Evolutionary conservation across 176 grass and related monocot genomes (phyloP).

Genomic region (Neostapfia colusana): DNA sequence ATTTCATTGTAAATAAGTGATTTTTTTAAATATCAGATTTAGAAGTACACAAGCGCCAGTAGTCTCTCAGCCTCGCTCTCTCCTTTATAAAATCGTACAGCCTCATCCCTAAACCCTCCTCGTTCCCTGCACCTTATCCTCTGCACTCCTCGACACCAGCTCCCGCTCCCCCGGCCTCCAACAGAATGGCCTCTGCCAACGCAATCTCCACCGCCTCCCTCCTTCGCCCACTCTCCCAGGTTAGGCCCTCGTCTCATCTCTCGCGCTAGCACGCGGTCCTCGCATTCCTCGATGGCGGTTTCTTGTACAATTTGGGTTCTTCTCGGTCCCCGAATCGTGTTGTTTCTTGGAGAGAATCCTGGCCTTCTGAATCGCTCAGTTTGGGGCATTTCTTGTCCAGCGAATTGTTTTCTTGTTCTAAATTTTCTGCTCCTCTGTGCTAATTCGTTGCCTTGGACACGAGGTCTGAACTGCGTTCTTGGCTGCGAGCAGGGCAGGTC

Average conservation of each 20-base stretch:
- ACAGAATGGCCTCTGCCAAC: conserved; percentile 53
- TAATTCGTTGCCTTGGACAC: neutral
- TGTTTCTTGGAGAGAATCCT: neutral
- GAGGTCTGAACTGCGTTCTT: neutral
- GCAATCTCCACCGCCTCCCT: conserved; percentile 58
- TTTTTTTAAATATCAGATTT: too few relatives aligned
- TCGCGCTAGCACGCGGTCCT: neutral
- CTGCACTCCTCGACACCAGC: neutral
- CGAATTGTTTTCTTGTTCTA: neutral
- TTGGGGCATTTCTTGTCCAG: neutral
- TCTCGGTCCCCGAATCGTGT: neutral
- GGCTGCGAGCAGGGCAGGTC: conserved; percentile 32
- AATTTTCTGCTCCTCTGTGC: neutral
- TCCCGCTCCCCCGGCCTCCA: neutral
- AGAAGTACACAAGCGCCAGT: too few relatives aligned
- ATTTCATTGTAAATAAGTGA: too few relatives aligned
- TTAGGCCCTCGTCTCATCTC: conserved; percentile 11
- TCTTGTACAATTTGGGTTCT: neutral
- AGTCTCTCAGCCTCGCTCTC: neutral
- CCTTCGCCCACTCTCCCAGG: conserved; percentile 46
- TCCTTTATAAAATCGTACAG: conserved; percentile 13
- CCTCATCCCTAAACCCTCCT: conserved; percentile 38
- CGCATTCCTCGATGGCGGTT: neutral
- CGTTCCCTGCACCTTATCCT: conserved; percentile 40
- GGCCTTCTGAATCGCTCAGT: neutral